Percentiles rank a stretch among this genome's conserved stretches.
Conservation (phyloP, 2,329 filamentous ascomycete genomes). For the Botrytis medusae region DNA sequence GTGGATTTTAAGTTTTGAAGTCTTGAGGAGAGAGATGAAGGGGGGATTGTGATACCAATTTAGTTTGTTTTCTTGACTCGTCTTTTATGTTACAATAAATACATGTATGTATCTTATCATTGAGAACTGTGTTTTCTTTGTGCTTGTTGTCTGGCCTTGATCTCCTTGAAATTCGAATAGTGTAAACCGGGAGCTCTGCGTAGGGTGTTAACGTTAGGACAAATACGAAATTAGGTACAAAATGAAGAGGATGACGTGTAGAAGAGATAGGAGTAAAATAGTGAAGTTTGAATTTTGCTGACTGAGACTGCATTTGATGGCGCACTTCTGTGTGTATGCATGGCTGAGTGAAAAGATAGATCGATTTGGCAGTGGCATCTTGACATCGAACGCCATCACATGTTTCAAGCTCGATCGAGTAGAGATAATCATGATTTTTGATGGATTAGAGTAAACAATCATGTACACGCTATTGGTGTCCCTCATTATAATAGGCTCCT, state of each 20-base stretch:
- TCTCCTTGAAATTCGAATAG: not conserved
- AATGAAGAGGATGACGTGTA: not conserved
- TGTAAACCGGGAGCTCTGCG: not conserved
- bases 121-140: not conserved
- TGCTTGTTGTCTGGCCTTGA: not conserved
- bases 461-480: not conserved
- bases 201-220: not conserved
- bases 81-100: not conserved
- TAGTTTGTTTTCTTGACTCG: not conserved
- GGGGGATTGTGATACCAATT: conserved; percentile 5
- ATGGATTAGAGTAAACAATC: conserved; percentile 2
- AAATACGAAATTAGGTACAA: not conserved
- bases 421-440: not conserved
- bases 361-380: not conserved
- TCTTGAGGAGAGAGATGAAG: not conserved
- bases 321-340: not conserved
- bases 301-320: not conserved
- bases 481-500: not conserved
- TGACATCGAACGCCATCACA: not conserved
- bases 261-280: not conserved
- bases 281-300: not conserved
- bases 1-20: not conserved
- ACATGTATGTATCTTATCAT: not conserved
- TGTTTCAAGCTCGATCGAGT: not conserved
- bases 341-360: not conserved